Conservation (phyloP, 139 green algal species). For the Axilococcus clingmanii region DNA sequence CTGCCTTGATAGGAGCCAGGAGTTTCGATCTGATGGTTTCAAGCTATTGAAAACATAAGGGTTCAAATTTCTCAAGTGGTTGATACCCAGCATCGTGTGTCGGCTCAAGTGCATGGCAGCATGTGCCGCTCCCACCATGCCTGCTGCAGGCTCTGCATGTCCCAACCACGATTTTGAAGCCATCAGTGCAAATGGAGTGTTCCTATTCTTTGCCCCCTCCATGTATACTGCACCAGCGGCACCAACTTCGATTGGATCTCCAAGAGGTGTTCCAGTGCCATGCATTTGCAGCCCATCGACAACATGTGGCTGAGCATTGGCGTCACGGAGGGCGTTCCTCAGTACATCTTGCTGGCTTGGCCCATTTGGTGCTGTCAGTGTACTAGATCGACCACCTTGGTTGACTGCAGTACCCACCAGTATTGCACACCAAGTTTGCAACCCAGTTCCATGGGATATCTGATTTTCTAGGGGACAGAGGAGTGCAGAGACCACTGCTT, state of each 20-base stretch:
- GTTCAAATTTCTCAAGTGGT: slow-evolving; percentile 61
- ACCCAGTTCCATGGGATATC: neutral
- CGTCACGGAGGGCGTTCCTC: slow-evolving; percentile 27
- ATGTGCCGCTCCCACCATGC: slow-evolving; percentile 39
- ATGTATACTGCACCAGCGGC: slow-evolving; percentile 30
- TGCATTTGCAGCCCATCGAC: slow-evolving; percentile 38
- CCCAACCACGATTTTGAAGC: slow-evolving; percentile 65
- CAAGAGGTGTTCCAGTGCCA: slow-evolving; percentile 69
- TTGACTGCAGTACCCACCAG: slow-evolving; percentile 32
- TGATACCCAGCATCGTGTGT: slow-evolving; percentile 30
- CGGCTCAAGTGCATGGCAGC: slow-evolving; percentile 18
- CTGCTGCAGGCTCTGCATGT: slow-evolving; percentile 77
- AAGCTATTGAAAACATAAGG: slow-evolving; percentile 42
- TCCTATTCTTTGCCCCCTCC: slow-evolving; percentile 1
- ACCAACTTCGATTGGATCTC: slow-evolving; percentile 84
- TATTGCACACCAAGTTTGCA: slow-evolving; percentile 1
- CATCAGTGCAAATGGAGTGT: slow-evolving; percentile 14
- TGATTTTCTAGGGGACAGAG: slow-evolving; percentile 13
- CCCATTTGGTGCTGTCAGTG: slow-evolving; percentile 78
- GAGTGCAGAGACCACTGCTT: slow-evolving; percentile 34
- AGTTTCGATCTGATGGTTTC: slow-evolving; percentile 5
- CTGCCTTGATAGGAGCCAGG: slow-evolving; percentile 11
- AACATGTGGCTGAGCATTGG: neutral
- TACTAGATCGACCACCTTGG: slow-evolving; percentile 72
- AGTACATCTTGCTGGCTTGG: slow-evolving; percentile 73